Evolutionary conservation across 108 stramenopile species (phyloP), one percentile per base, ranked within the genome.

Genomic region (Cyclotella cryptica): DNA sequence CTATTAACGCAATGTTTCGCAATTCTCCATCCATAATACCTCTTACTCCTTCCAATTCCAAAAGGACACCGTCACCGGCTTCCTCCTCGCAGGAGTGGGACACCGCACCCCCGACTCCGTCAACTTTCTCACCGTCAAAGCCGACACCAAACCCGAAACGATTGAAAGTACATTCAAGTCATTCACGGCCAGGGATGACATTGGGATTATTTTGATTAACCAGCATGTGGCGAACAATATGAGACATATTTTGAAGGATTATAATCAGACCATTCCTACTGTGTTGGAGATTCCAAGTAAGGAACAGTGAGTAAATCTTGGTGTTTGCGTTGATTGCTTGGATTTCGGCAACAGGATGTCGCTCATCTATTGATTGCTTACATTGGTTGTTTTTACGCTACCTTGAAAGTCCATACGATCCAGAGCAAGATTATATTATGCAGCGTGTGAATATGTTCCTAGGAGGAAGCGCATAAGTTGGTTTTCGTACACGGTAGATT

Each of bases 361-460:
- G 9, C 28, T 43, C 18, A 13, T 19, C n/a, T n/a, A n/a, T n/a
- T n/a, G n/a, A n/a, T n/a, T 43, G 4, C 43, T 22, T n/a, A n/a
- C n/a, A n/a, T n/a, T n/a, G n/a, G n/a, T n/a, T n/a, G n/a, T 21
- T n/a, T 64, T 10, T 10, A 44, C 8, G 14, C 63, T 41, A 39
- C 22, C 41, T 22, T 55, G n/a, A 55, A 18, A 61, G 60, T 83
- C 98, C 97, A 58, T 99, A 99, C 70, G 97, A 99, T 77, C 96
- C 98, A 9, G 91, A 94, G 77, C 96, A 99, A 86, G 98, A 99
- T 90, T 97, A 95, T 81, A 98, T 99, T 75, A 98, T 99, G 97
- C 97, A 98, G 88, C 88, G 98, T 66, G 97, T 99, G 76, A 97
- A 96, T 83, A 92, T 98, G 93, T 96, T 96, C 83, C 89, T 98